These are phyloP conservation scores for Penicillium robsamsonii DNA, from an alignment of 495 filamentous ascomycete species.

Conservation along the genomic window DNA sequence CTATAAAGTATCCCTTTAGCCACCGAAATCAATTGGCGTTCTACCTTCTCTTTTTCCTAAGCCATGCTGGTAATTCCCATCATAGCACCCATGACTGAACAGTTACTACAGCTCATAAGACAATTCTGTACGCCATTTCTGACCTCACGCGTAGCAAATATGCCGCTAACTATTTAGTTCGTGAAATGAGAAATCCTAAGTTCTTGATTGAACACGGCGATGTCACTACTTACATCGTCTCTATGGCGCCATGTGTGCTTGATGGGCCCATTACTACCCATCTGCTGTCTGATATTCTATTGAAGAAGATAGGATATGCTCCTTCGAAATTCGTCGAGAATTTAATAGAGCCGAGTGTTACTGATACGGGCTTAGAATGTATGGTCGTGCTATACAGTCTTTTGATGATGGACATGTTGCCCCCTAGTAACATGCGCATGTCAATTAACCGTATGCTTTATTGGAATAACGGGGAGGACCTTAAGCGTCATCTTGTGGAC, in stretches of 20 bases:
- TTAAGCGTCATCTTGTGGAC: neutral
- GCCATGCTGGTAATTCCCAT: neutral
- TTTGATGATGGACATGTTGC: neutral
- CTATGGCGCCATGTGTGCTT: neutral
- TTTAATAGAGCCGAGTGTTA: neutral
- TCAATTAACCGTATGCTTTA: neutral
- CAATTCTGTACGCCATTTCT: neutral
- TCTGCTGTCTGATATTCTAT: neutral
- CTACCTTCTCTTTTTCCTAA: neutral
- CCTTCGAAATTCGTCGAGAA: neutral
- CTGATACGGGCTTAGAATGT: neutral
- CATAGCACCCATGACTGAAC: neutral
- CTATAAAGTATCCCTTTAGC: no score
- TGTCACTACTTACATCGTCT: neutral
- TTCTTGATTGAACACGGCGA: neutral
- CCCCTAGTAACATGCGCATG: accelerated
- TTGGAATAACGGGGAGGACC: neutral
- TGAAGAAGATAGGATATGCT: neutral
- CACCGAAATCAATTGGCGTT: no score
- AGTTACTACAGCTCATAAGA: neutral
- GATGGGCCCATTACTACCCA: neutral
- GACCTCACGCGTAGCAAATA: neutral
- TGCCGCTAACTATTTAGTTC: neutral
- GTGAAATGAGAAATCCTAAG: neutral
- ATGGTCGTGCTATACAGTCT: neutral